Evolutionary conservation across 2,329 filamentous ascomycete species (phyloP).

Genomic region (Trichoderma aggressivum): DNA sequence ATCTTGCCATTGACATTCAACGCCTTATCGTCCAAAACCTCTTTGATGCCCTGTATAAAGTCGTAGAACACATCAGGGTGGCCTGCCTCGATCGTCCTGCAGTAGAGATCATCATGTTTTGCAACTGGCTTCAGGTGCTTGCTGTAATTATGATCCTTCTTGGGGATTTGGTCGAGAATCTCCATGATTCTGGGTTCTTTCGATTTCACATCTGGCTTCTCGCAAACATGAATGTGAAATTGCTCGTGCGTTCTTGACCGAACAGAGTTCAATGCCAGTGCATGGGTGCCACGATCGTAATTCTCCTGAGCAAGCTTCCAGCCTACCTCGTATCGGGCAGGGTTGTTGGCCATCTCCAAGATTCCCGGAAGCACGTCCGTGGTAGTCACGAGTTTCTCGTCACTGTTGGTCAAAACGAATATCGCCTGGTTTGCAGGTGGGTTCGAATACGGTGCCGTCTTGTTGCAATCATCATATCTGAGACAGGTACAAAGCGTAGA

Average conservation of each 20-base stretch:
- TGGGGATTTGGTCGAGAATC: not conserved
- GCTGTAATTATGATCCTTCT: not conserved
- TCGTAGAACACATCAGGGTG: not conserved
- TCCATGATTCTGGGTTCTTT: not conserved
- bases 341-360: not conserved
- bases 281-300: not conserved
- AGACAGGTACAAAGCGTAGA: not conserved
- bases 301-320: not conserved
- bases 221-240: constrained; percentile 2
- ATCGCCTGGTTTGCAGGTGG: not conserved
- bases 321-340: not conserved
- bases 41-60: not conserved
- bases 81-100: not conserved
- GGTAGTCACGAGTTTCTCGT: not conserved
- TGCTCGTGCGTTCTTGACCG: constrained; percentile 4
- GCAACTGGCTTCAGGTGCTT: not conserved
- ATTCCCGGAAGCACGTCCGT: not conserved
- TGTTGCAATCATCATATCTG: not conserved
- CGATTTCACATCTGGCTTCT: not conserved
- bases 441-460: not conserved
- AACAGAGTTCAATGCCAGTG: constrained; percentile 1
- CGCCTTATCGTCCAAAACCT: not conserved
- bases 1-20: not conserved
- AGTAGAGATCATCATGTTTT: not conserved
- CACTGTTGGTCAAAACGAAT: not conserved